These are phyloP conservation scores for Cucurbita maxima DNA, from an alignment of 306 rosid species.

Conservation along the genomic window DNA sequence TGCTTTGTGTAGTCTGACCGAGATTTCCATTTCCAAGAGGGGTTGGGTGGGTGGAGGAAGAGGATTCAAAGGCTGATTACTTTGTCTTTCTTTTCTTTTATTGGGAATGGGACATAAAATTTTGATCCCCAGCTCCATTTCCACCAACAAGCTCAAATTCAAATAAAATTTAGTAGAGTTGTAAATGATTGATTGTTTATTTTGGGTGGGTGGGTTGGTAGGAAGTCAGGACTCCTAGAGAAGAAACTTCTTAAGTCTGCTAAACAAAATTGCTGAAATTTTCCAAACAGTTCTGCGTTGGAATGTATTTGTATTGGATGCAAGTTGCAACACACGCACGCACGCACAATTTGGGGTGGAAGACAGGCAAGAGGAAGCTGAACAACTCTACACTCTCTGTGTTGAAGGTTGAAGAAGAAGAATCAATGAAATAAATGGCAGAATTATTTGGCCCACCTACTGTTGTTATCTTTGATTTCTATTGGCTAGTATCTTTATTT, in stretches of 20 bases:
- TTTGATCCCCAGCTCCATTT: constrained; percentile 1
- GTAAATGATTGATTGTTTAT: not conserved
- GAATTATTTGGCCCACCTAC: constrained; percentile 3
- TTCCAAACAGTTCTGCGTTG: not conserved
- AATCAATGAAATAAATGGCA: constrained; percentile 6
- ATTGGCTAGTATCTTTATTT: constrained; percentile 13
- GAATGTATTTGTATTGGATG: not conserved
- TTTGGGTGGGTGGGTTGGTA: not conserved
- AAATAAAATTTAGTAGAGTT: not conserved
- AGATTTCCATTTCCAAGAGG: not conserved
- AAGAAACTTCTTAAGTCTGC: constrained; percentile 1
- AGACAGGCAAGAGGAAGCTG: not conserved
- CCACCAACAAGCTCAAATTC: not conserved
- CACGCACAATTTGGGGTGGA: not conserved
- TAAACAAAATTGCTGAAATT: not conserved
- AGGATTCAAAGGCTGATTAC: not conserved
- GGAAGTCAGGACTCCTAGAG: not conserved
- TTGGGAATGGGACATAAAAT: not conserved
- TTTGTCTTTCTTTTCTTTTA: not conserved
- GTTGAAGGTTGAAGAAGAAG: not conserved
- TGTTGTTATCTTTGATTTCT: not conserved
- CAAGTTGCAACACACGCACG: not conserved
- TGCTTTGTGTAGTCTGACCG: not conserved
- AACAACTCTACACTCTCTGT: constrained; percentile 1
- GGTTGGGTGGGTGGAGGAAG: not conserved